These are phyloP conservation scores for Prunus dulcis DNA, from an alignment of 306 rosid genomes.

Conservation along the genomic window DNA sequence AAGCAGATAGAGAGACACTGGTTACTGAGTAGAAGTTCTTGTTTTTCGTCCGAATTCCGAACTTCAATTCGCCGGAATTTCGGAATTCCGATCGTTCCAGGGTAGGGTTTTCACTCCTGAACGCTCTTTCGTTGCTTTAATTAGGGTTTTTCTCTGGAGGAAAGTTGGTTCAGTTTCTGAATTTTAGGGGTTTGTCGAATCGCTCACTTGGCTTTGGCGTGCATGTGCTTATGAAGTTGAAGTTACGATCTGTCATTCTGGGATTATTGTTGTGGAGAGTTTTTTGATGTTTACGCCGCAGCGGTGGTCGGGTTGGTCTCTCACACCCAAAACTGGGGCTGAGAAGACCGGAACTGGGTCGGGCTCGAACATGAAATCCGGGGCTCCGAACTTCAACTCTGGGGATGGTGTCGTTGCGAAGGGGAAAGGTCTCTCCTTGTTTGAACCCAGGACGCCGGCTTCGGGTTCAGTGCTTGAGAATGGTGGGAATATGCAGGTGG, in stretches of 20 bases:
- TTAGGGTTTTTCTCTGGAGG: background rate
- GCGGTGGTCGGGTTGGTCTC: constrained; percentile 57
- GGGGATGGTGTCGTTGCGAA: constrained; percentile 44
- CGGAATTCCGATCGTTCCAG: constrained; percentile 13
- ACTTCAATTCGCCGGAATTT: constrained; percentile 5
- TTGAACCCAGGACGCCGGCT: constrained; percentile 36
- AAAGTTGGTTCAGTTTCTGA: background rate
- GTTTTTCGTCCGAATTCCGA: background rate
- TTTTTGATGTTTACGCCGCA: constrained; percentile 77
- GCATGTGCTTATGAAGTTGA: constrained; percentile 42
- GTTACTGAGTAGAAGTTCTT: background rate
- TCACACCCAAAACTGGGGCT: constrained; percentile 54
- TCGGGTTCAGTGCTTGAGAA: constrained; percentile 44
- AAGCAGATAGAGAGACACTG: background rate
- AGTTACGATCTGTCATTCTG: constrained; percentile 30
- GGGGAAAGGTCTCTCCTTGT: constrained; percentile 49
- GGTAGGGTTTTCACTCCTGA: constrained; percentile 4
- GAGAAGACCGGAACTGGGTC: constrained; percentile 48
- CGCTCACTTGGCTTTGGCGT: background rate
- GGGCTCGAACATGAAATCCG: constrained; percentile 32
- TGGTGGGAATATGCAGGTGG: constrained; percentile 45
- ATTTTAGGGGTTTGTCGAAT: constrained; percentile 13
- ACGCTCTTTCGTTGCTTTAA: background rate
- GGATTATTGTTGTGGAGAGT: constrained; percentile 20
- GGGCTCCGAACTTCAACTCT: constrained; percentile 27